Evolutionary conservation across 805 yeast genomes (phyloP), one percentile per base, ranked within the genome.

Genomic region (Blastobotrys mokoenaii): DNA sequence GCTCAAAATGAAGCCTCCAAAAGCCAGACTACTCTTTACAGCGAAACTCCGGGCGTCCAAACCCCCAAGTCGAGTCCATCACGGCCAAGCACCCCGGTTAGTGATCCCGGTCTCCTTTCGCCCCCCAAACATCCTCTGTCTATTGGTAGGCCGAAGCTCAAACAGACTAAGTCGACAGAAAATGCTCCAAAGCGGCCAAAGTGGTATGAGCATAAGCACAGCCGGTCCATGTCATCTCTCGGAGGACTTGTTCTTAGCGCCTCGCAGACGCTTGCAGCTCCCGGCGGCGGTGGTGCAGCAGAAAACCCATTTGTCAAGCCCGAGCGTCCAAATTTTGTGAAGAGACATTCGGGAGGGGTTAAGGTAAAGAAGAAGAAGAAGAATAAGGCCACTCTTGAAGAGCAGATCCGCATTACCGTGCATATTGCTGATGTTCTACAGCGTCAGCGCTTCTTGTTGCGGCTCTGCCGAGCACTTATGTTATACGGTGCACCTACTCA

Each of bases 401-500:
- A 90, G 29, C 79, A 67, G 48, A 52, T 57, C 22, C 56, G 84
- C 46, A 89, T 89, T 56, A 90, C 97, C 0, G 94, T 90, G 11
- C 97, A 90, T 60, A 85, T 89, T 55, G 93, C 95, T 0, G 95
- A 85, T 56, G 76, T 87, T 18, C 67, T 89, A 17, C 95, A 89
- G 60, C 74, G 96, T 46, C 96, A 89, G 60, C 70, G 89, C 41
- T 90, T 90, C 58, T 81, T 90, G 46, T 65, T 89, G 54, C 73
- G 90, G 30, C 72, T 90, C 67, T 89, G 97, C 60, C 77, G 85
- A 40, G 95, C 95, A 0, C 70, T 90, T 45, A 89, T 90, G 97
- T 67, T 85, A 48, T 90, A 78, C 56, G 97, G 97, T 20, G 97
- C 97, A 0, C 97, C 97, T 1, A 88, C 96, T 1, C 97, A 90